These are phyloP conservation scores for Fusarium paranaense DNA, from an alignment of 2,329 filamentous ascomycete genomes.

Conservation along the genomic window DNA sequence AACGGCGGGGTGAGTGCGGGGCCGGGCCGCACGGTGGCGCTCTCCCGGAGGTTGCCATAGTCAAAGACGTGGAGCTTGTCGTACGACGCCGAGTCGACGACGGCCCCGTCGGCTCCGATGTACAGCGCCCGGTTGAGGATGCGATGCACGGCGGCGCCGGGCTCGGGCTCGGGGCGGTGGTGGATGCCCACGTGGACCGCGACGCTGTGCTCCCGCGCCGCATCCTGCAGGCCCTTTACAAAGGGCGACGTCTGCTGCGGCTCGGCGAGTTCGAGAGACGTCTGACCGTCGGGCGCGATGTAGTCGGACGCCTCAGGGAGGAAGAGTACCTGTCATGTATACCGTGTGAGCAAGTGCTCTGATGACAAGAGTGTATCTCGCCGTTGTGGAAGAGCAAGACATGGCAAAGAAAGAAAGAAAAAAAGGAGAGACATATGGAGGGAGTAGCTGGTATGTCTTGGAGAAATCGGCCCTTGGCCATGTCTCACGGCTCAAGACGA, in stretches of 20 bases:
- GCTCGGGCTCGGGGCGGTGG: conserved; percentile 63
- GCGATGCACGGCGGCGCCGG: conserved; percentile 30
- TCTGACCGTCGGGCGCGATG: conserved; percentile 75
- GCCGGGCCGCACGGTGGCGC: conserved; percentile 75
- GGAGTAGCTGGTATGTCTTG: conserved; percentile 18
- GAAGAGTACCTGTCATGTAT: conserved; percentile 75
- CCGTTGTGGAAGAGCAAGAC: conserved; percentile 19
- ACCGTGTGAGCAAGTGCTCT: conserved; percentile 31
- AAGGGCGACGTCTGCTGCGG: conserved; percentile 77
- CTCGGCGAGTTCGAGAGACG: conserved; percentile 77
- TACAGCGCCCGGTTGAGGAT: conserved; percentile 67
- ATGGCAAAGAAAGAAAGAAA: not conserved
- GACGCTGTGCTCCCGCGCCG: conserved; percentile 72
- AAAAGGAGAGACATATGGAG: conserved; percentile 1
- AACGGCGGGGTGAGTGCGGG: conserved; percentile 74
- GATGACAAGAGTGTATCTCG: conserved; percentile 23
- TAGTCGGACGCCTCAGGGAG: conserved; percentile 94
- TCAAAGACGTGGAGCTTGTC: conserved; percentile 96
- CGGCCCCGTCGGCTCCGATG: conserved; percentile 58
- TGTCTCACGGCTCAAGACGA: conserved; percentile 36
- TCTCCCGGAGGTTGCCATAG: conserved; percentile 63
- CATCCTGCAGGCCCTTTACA: conserved; percentile 77
- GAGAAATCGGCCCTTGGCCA: conserved; percentile 18
- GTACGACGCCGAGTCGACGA: conserved; percentile 66
- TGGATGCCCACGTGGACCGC: conserved; percentile 91